These are phyloP conservation scores for Ephemerocybe angulata DNA, from an alignment of 768 basidiomycete species.

Conservation along the genomic window DNA sequence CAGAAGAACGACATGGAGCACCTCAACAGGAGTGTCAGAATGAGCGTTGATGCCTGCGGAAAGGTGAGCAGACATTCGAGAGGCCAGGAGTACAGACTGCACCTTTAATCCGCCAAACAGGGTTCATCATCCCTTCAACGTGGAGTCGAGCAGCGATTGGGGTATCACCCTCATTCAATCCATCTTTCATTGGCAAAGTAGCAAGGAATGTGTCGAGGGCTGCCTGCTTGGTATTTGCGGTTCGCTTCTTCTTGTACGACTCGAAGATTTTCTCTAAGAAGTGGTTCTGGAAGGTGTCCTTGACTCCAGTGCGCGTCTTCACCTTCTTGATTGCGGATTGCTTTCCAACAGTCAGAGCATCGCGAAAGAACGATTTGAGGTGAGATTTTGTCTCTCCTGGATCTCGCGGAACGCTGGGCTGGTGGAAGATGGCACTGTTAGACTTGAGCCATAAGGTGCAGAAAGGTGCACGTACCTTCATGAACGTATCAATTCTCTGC, in stretches of 20 bases:
- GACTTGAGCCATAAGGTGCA: not conserved
- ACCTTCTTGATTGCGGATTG: not conserved
- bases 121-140: conserved; percentile 27
- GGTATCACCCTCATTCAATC: no score
- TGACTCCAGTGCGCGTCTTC: conserved; percentile 27
- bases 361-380: not conserved
- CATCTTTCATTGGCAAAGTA: not conserved
- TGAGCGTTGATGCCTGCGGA: conserved; percentile 39
- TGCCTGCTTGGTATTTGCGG: not conserved
- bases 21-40: conserved; percentile 41
- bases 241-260: conserved; percentile 14
- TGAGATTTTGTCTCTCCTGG: not conserved
- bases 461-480: not conserved
- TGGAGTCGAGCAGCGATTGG: no score
- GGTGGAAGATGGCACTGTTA: not conserved
- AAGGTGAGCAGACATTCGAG: no score
- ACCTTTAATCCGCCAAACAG: conserved; percentile 30
- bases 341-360: not conserved
- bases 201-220: not conserved
- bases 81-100: no score
- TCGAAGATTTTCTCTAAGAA: conserved; percentile 23
- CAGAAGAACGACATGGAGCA: conserved; percentile 41
- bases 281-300: conserved; percentile 29
- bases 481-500: no score
- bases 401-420: not conserved